Percentiles rank a stretch among this genome's conserved stretches.
Conservation (phyloP, 345 rosid species). For the Boechera stricta region DNA sequence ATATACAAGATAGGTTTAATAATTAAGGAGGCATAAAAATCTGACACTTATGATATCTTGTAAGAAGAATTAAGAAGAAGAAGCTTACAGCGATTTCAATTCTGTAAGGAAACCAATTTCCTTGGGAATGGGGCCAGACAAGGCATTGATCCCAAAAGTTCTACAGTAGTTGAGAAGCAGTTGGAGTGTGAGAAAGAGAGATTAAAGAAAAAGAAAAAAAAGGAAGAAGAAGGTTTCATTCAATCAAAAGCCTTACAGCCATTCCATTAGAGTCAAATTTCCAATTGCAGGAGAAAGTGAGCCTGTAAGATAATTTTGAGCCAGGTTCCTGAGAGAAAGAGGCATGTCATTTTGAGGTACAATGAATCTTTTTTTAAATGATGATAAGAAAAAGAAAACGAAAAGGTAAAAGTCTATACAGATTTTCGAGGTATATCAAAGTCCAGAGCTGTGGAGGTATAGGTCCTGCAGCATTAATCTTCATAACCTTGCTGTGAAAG, state of each 20-base stretch:
- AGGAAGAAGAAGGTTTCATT: background rate
- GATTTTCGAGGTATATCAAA: conserved; percentile 38
- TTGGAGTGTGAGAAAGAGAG: background rate
- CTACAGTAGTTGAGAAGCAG: conserved; percentile 34
- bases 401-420: conserved; percentile 9
- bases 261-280: conserved; percentile 31
- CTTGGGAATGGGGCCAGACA: conserved; percentile 70
- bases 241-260: no score
- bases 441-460: conserved; percentile 48
- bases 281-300: conserved; percentile 3
- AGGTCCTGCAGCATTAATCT: conserved; percentile 25
- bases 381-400: no score
- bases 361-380: no score
- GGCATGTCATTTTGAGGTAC: background rate
- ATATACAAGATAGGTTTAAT: background rate
- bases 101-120: conserved; percentile 70
- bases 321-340: conserved; percentile 36
- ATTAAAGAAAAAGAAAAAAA: no score
- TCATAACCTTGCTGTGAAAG: conserved; percentile 45
- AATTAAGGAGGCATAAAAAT: background rate
- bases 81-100: conserved; percentile 56
- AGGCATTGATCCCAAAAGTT: conserved; percentile 56
- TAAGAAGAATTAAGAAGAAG: background rate
- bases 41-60: no score
- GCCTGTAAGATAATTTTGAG: conserved; percentile 41